A percentile compares a stretch with the other conserved stretches of the same genome.
Evolutionary conservation across 1,139 yeast genomes (phyloP).

Genomic region (Yamadazyma triangularis): DNA sequence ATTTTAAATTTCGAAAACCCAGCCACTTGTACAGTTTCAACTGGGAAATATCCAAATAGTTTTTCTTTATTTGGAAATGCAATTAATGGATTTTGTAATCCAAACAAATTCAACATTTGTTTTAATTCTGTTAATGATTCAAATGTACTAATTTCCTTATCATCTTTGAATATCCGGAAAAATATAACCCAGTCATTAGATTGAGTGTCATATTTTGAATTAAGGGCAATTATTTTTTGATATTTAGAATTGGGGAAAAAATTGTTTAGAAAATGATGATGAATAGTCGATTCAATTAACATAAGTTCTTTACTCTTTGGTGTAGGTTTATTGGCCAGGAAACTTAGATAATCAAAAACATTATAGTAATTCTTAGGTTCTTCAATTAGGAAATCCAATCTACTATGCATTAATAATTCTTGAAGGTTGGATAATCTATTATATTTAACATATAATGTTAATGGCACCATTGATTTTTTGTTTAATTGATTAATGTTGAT

Average conservation of each 20-base stretch:
- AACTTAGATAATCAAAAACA: constrained; percentile 38
- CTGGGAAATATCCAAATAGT: constrained; percentile 35
- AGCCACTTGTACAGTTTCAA: constrained; percentile 24
- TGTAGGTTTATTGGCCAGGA: constrained; percentile 27
- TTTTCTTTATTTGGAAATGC: constrained; percentile 35
- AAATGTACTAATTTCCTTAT: constrained; percentile 16
- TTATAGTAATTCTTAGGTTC: constrained; percentile 42
- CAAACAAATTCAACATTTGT: constrained; percentile 27
- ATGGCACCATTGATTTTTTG: constrained; percentile 57
- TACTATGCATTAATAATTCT: constrained; percentile 38
- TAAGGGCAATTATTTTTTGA: constrained; percentile 22
- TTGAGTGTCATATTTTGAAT: constrained; percentile 31
- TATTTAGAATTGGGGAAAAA: constrained; percentile 17
- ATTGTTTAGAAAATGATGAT: constrained; percentile 27
- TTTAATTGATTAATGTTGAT: constrained; percentile 63
- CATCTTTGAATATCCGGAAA: constrained; percentile 11
- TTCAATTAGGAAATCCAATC: constrained; percentile 40
- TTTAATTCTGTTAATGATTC: constrained; percentile 39
- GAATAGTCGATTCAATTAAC: constrained; percentile 42
- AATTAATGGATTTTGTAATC: constrained; percentile 31
- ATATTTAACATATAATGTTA: constrained; percentile 68
- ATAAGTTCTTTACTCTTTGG: constrained; percentile 25
- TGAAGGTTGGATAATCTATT: constrained; percentile 58
- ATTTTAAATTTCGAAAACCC: constrained; percentile 33
- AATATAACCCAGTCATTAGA: constrained; percentile 33